Percentiles rank a stretch among this genome's conserved stretches.
These are phyloP conservation scores for Monosporascus ibericus DNA, from an alignment of 2,329 filamentous ascomycete genomes.

Conservation along the genomic window DNA sequence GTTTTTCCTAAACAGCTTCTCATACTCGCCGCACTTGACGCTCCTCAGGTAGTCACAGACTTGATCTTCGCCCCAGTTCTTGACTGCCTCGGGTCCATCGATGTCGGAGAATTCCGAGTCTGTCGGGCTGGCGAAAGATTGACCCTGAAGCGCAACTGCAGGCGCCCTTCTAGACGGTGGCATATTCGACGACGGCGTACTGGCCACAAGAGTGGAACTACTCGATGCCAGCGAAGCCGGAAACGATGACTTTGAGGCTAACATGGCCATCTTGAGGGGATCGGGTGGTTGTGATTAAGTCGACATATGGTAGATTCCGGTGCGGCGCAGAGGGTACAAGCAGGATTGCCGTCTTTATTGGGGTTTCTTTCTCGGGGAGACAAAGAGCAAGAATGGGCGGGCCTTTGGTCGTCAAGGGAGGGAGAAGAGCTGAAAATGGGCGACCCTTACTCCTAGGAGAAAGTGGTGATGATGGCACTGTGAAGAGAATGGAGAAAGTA, in stretches of 20 bases:
- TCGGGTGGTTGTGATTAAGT: constrained; percentile 9
- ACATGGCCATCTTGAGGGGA: constrained; percentile 59
- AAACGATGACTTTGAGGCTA: constrained; percentile 69
- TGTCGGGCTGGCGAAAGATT: constrained; percentile 72
- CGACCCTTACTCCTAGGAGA: not conserved
- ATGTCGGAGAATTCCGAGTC: constrained; percentile 88
- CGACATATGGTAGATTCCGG: constrained; percentile 10
- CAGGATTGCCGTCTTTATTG: constrained; percentile 5
- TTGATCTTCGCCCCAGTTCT: constrained; percentile 85
- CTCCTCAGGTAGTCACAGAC: constrained; percentile 87
- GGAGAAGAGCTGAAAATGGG: not conserved
- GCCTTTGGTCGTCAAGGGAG: not conserved
- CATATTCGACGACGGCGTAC: constrained; percentile 42
- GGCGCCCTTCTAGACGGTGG: constrained; percentile 47
- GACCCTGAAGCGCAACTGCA: constrained; percentile 41
- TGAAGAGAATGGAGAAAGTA: not conserved
- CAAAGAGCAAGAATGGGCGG: not conserved
- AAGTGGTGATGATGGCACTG: not conserved
- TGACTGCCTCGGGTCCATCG: constrained; percentile 68
- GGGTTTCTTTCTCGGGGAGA: not conserved
- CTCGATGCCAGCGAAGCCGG: constrained; percentile 48
- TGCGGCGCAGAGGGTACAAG: constrained; percentile 1
- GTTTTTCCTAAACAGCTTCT: constrained; percentile 81
- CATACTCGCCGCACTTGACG: constrained; percentile 92
- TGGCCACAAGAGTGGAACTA: constrained; percentile 38